A percentile compares a stretch with the other conserved stretches of the same genome.
Evolutionary conservation across 441 rosid species (phyloP).

Genomic region (Erodium trifolium): DNA sequence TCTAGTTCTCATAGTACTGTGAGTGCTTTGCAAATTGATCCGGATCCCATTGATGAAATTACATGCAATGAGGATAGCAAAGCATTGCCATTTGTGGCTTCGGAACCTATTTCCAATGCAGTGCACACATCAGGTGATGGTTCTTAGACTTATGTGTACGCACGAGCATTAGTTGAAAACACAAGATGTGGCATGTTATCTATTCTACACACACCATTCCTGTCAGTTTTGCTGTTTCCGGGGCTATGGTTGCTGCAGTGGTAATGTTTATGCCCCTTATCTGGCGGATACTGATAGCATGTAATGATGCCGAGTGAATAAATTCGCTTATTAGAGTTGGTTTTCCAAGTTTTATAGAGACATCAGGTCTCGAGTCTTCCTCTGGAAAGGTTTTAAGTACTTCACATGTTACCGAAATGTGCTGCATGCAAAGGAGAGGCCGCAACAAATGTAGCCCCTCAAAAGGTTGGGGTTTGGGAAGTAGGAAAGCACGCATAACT

Average conservation of each 20-base stretch:
- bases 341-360: neutral
- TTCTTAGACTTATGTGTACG: constrained; percentile 6
- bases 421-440: no score
- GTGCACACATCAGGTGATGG: neutral
- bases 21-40: constrained; percentile 13
- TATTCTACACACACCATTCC: neutral
- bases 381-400: no score
- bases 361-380: no score
- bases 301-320: neutral
- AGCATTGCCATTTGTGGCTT: constrained; percentile 3
- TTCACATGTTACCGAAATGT: no score
- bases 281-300: neutral
- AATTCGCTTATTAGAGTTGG: neutral
- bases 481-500: neutral
- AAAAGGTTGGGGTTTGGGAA: neutral
- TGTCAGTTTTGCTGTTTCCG: neutral
- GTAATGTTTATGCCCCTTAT: neutral
- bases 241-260: neutral
- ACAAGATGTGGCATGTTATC: neutral
- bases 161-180: constrained; percentile 13
- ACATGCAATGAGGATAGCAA: constrained; percentile 5
- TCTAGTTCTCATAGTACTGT: neutral
- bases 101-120: constrained; percentile 13
- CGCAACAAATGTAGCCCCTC: neutral
- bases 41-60: constrained; percentile 15